These are phyloP conservation scores for Alliaria petiolata DNA, from an alignment of 345 rosid species.

Conservation along the genomic window DNA sequence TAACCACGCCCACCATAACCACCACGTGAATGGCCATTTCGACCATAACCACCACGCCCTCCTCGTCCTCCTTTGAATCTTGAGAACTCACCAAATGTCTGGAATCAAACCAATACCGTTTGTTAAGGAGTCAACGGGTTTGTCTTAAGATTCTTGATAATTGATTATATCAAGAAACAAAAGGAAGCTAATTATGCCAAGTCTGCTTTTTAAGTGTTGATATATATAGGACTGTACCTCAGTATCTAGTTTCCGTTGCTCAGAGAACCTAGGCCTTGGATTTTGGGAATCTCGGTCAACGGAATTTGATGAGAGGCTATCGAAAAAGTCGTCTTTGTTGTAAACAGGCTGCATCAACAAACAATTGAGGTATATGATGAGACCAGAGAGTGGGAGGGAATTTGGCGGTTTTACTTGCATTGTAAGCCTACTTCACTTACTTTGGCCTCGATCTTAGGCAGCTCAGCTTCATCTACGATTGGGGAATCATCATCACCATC, in stretches of 20 bases:
- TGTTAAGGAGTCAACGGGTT: slow-evolving; percentile 1
- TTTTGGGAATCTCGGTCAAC: slow-evolving; percentile 46
- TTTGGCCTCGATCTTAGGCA: slow-evolving; percentile 46
- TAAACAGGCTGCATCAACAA: slow-evolving; percentile 58
- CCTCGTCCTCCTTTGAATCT: slow-evolving; percentile 41
- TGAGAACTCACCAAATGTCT: slow-evolving; percentile 75
- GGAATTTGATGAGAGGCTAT: slow-evolving; percentile 64
- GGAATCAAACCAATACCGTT: slow-evolving; percentile 14
- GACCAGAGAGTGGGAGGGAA: not conserved
- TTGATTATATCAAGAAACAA: not conserved
- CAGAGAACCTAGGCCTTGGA: slow-evolving; percentile 78
- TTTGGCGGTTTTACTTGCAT: not conserved
- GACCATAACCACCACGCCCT: slow-evolving; percentile 32
- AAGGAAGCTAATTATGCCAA: not conserved
- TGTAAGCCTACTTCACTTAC: slow-evolving; percentile 28
- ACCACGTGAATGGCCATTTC: slow-evolving; percentile 42
- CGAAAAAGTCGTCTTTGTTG: slow-evolving; percentile 93
- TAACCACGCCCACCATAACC: slow-evolving; percentile 31
- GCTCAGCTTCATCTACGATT: slow-evolving; percentile 46
- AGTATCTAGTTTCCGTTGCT: slow-evolving; percentile 80
- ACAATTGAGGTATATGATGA: not conserved
- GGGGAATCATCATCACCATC: slow-evolving; percentile 54
- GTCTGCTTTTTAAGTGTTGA: not conserved
- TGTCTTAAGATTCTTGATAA: not conserved
- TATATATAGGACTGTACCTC: slow-evolving; percentile 48